Evolutionary conservation across 208 protist genomes (phyloP), one percentile per base, ranked within the genome.

Genomic region (Borovskyia barvae): DNA sequence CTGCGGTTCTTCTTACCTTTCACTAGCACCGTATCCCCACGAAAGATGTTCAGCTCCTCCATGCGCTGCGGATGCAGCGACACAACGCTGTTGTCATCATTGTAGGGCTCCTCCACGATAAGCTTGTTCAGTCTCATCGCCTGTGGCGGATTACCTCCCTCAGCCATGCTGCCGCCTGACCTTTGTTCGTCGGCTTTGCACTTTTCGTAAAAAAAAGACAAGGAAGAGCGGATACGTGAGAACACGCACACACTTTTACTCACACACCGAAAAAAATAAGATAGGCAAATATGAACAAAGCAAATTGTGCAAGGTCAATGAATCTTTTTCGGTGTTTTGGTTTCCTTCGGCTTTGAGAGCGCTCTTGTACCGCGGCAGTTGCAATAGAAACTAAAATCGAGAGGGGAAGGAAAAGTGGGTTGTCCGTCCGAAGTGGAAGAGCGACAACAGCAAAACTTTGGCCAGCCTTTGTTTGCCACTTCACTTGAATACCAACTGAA

Each of bases 51-150:
- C 1, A 99, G 89, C 54, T 93, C 90, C 50, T 99, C 95, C 93
- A 99, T 98, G 32, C 94, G 98, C 19, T 82, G 82, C 36, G 94
- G 79, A 67, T 97, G 67, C 72, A 99, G 76, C 17, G 80, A 72
- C n/a, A 99, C 92, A 49, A 98, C 85, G 51, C 95, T 99, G 86
- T 99, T 99, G 77, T 99, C 98, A 62, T 99, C 98, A 71, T 97
- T 97, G 50, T 86, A 75, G 5, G 97, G 82, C 41, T 99, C 98
- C 48, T 99, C 97, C 24, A 99, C 98, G 37, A 99, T 72, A 26
- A 99, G 90, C 74, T 98, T 95, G 75, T 99, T 98, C 25, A 95
- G 95, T 56, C 90, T 85, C 47, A 70, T 49, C 1, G 57, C 22
- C 42, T 42, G 39, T 0, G 20, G 49, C 5, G 24, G 29, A 14